Conservation (phyloP, 805 yeast genomes). For the Vanderwaltozyma tropicalis region DNA sequence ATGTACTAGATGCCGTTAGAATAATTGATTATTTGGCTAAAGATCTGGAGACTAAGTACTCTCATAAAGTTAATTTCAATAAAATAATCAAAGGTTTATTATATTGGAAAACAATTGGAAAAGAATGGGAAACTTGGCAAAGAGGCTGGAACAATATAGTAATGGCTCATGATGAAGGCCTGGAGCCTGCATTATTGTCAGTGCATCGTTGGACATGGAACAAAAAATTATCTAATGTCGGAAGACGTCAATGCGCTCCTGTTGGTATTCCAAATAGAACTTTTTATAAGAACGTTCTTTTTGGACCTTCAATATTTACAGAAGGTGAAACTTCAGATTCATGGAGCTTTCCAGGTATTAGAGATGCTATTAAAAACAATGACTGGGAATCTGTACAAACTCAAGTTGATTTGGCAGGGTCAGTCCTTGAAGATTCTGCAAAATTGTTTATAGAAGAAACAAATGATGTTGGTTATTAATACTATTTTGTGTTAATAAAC, state of each 20-base stretch:
- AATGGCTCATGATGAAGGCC: constrained; percentile 35
- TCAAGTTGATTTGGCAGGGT: constrained; percentile 37
- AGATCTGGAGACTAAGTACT: constrained; percentile 31
- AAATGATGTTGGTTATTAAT: constrained; percentile 4
- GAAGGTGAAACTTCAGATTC: constrained; percentile 41
- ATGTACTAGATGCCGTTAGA: constrained; percentile 37
- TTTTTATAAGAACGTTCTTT: constrained; percentile 58
- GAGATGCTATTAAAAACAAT: constrained; percentile 50
- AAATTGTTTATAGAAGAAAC: constrained; percentile 18
- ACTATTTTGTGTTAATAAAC: too few relatives aligned
- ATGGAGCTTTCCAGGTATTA: constrained; percentile 62
- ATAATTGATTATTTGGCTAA: constrained; percentile 34
- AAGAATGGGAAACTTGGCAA: constrained; percentile 41
- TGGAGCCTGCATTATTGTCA: constrained; percentile 59
- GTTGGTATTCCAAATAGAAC: constrained; percentile 39
- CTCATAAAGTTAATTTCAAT: constrained; percentile 19
- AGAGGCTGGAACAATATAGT: constrained; percentile 53
- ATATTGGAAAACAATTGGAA: constrained; percentile 34
- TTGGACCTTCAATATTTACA: constrained; percentile 56
- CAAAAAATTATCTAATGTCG: constrained; percentile 43
- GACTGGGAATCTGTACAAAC: constrained; percentile 45
- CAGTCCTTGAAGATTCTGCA: constrained; percentile 24
- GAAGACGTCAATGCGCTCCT: constrained; percentile 37
- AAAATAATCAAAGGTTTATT: constrained; percentile 27
- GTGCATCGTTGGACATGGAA: constrained; percentile 72